These are phyloP conservation scores for Cerrena zonata DNA, from an alignment of 1,284 basidiomycete species.

Conservation along the genomic window DNA sequence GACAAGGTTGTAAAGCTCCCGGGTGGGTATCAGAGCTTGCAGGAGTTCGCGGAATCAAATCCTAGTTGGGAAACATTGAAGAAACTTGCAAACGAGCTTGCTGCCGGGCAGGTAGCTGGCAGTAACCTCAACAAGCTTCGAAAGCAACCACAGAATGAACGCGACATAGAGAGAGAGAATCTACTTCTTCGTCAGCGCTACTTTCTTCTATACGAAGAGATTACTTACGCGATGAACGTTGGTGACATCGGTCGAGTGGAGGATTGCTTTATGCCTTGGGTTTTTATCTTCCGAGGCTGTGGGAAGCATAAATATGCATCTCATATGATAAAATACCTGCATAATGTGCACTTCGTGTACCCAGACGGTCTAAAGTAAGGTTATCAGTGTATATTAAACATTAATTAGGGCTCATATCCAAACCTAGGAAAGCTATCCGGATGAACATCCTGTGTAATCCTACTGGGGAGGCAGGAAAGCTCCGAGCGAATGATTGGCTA, in stretches of 20 bases:
- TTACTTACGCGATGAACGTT: conserved; percentile 26
- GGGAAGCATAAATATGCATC: conserved; percentile 35
- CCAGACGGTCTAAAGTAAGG: conserved; percentile 23
- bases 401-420: neutral
- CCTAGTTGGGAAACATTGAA: conserved; percentile 18
- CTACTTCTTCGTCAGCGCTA: conserved; percentile 22
- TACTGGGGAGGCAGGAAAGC: conserved; percentile 15
- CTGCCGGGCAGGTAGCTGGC: conserved; percentile 16
- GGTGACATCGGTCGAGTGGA: conserved; percentile 34
- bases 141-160: neutral
- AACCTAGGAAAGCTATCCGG: conserved; percentile 14
- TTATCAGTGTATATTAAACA: neutral
- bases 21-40: conserved; percentile 9
- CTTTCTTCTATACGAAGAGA: conserved; percentile 30
- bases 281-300: conserved; percentile 23
- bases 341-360: conserved; percentile 27
- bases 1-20: conserved; percentile 4
- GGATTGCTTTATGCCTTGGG: conserved; percentile 25
- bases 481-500: conserved; percentile 22
- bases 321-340: conserved; percentile 21
- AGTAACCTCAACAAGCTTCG: conserved; percentile 1
- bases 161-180: conserved; percentile 24
- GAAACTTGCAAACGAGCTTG: conserved; percentile 16
- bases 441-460: conserved; percentile 25
- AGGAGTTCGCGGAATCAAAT: conserved; percentile 18